phyloP scores from a whole-genome alignment of 371 early-diverging fungal species.

The Mucor mucedo region DNA sequence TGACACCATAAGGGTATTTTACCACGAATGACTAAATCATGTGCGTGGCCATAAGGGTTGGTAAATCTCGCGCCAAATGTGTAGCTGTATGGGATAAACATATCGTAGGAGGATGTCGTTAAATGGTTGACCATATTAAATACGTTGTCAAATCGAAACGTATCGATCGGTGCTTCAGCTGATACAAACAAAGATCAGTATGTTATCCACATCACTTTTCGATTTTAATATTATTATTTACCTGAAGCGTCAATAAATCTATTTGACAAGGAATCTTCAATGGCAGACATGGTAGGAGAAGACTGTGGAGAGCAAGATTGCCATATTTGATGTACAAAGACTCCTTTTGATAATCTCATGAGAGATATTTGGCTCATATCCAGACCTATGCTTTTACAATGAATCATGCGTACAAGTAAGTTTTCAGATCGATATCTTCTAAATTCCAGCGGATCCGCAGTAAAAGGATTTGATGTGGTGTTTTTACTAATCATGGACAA shows the following conservation, averaged over 20 bases:
- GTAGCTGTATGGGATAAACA: slow-evolving; percentile 52
- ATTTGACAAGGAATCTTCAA: slow-evolving; percentile 16
- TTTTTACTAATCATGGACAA: slow-evolving; percentile 1
- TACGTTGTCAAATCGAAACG: slow-evolving; percentile 20
- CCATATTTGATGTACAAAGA: slow-evolving; percentile 50
- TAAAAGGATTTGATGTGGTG: slow-evolving; percentile 1
- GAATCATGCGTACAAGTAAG: slow-evolving; percentile 38
- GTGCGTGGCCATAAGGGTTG: slow-evolving; percentile 38
- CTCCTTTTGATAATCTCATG: slow-evolving; percentile 44
- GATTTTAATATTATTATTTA: slow-evolving; percentile 4
- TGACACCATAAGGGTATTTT: slow-evolving; percentile 50
- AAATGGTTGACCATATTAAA: background rate
- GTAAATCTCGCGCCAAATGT: slow-evolving; percentile 54
- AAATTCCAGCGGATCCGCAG: slow-evolving; percentile 24
- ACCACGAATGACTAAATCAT: slow-evolving; percentile 50
- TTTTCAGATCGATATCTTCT: slow-evolving; percentile 46
- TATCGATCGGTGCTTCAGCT: slow-evolving; percentile 35
- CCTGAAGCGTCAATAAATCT: slow-evolving; percentile 14
- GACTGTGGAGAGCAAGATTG: slow-evolving; percentile 26
- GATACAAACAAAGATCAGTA: background rate
- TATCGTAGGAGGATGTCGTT: slow-evolving; percentile 17
- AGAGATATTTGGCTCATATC: slow-evolving; percentile 30
- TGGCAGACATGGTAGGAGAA: slow-evolving; percentile 34
- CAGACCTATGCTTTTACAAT: slow-evolving; percentile 16
- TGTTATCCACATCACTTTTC: no score